Conservation (phyloP, 129 eudicot genomes). For the Flaveria brownii region DNA sequence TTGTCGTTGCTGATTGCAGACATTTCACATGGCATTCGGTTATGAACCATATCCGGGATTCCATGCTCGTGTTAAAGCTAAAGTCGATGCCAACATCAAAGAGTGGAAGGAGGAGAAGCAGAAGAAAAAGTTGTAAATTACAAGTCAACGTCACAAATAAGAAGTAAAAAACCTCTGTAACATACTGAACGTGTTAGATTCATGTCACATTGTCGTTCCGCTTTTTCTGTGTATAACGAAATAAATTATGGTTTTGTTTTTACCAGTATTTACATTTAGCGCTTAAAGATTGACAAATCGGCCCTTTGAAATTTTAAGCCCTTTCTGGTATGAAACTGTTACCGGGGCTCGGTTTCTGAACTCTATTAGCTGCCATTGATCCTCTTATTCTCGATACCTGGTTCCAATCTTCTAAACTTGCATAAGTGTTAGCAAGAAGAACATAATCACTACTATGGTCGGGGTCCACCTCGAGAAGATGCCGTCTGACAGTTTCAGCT, state of each 20-base stretch:
- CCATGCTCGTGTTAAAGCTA: slow-evolving; percentile 62
- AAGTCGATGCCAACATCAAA: slow-evolving; percentile 65
- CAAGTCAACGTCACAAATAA: background rate
- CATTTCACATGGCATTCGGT: slow-evolving; percentile 56
- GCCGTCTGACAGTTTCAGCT: slow-evolving; percentile 47
- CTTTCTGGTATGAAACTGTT: slow-evolving; percentile 39
- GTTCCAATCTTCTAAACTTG: slow-evolving; percentile 55
- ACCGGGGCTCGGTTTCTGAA: slow-evolving; percentile 51
- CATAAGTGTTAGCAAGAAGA: slow-evolving; percentile 54
- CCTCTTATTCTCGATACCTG: slow-evolving; percentile 39
- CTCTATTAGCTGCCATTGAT: slow-evolving; percentile 37
- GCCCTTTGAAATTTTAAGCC: background rate
- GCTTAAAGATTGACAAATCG: background rate
- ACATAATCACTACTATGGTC: slow-evolving; percentile 57
- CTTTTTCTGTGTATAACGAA: slow-evolving; percentile 1
- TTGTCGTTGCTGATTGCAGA: slow-evolving; percentile 41
- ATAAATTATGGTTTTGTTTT: background rate
- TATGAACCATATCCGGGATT: slow-evolving; percentile 96
- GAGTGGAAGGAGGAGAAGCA: slow-evolving; percentile 79
- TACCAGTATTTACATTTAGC: background rate
- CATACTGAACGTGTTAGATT: background rate
- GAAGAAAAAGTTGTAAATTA: slow-evolving; percentile 52
- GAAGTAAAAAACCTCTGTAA: slow-evolving; percentile 12
- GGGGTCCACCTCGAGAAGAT: slow-evolving; percentile 46
- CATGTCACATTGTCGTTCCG: background rate